phyloP scores from a whole-genome alignment of 2,329 filamentous ascomycete species.

The Botrytis fabae region DNA sequence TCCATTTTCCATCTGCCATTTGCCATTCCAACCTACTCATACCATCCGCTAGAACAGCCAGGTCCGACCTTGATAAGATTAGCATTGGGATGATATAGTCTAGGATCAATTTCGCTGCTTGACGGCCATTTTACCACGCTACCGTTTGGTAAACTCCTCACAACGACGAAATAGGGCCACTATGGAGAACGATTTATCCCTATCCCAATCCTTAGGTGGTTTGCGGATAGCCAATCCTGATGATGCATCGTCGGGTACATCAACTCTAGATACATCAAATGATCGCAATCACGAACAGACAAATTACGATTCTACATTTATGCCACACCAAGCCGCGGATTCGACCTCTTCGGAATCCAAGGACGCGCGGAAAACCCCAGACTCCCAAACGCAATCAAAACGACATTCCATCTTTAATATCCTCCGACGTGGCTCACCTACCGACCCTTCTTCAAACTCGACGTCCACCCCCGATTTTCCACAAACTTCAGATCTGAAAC shows the following conservation, averaged over 20 bases:
- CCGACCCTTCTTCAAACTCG: conserved; percentile 30
- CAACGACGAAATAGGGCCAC: conserved; percentile 19
- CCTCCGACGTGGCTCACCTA: conserved; percentile 38
- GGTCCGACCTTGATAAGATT: conserved; percentile 9
- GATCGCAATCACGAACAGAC: conserved; percentile 30
- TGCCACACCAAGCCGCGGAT: conserved; percentile 26
- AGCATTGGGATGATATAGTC: conserved; percentile 28
- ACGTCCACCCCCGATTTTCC: conserved; percentile 24
- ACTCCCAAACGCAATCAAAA: conserved; percentile 38
- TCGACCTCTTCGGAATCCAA: conserved; percentile 29
- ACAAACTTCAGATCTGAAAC: conserved; percentile 30
- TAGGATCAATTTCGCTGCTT: conserved; percentile 23
- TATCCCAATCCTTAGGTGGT: conserved; percentile 89
- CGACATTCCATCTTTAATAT: conserved; percentile 42
- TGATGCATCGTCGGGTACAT: conserved; percentile 38
- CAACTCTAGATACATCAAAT: conserved; percentile 35
- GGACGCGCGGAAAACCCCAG: conserved; percentile 35
- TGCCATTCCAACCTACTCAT: not conserved
- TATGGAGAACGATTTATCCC: conserved; percentile 92
- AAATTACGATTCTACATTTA: conserved; percentile 19
- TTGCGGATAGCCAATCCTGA: conserved; percentile 96
- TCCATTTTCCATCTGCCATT: not conserved
- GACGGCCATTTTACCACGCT: conserved; percentile 19
- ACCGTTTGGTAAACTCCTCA: not conserved
- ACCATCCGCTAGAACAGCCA: conserved; percentile 2